Evolutionary conservation across 495 filamentous ascomycete species (phyloP).

Genomic region (Corynascus novoguineensis): DNA sequence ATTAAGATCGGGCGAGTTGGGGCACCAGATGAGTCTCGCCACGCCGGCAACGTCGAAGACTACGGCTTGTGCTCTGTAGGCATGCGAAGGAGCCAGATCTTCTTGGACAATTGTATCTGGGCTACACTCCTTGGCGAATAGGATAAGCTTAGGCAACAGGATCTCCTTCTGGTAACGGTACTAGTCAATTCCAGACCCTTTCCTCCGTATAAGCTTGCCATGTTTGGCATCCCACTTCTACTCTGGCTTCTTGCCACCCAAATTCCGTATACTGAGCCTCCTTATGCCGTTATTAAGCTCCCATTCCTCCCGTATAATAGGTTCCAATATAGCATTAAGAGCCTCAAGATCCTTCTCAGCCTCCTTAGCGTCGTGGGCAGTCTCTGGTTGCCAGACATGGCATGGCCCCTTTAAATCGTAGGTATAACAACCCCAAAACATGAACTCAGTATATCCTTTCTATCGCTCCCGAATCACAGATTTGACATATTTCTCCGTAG

Average conservation of each 20-base stretch:
- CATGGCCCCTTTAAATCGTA: conserved; percentile 34
- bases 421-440: conserved; percentile 36
- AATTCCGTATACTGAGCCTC: neutral
- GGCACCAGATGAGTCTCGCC: neutral
- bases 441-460: conserved; percentile 34
- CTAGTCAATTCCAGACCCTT: neutral
- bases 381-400: conserved; percentile 28
- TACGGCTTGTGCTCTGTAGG: neutral
- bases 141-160: neutral
- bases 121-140: neutral
- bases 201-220: neutral
- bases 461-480: conserved; percentile 20
- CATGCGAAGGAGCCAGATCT: neutral
- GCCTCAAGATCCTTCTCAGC: conserved; percentile 16
- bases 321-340: conserved; percentile 18
- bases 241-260: neutral
- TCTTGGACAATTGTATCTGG: neutral
- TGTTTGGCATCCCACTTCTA: neutral
- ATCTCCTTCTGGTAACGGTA: neutral
- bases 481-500: conserved; percentile 11
- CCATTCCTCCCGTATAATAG: neutral
- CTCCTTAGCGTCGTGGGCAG: conserved; percentile 17
- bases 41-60: neutral
- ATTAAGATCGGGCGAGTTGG: neutral
- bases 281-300: conserved; percentile 18